Evolutionary conservation across 129 eudicot genomes (phyloP), one percentile per base, ranked within the genome.

Genomic region (Lonicera japonica): DNA sequence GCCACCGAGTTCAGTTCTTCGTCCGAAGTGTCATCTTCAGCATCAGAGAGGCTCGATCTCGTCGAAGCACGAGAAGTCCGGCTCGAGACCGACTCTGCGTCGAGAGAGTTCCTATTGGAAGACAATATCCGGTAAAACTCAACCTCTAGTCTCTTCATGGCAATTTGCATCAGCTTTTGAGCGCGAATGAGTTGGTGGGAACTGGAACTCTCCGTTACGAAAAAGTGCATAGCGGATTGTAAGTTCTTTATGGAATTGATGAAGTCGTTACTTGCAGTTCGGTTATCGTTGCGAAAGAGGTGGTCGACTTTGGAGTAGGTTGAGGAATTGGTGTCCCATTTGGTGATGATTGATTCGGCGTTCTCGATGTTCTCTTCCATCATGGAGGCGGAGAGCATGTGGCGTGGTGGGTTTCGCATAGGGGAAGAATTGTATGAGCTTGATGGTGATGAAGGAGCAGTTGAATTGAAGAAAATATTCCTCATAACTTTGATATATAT

Each of bases 111-210:
- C 36, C 76, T 45, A n/a, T 82, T 80, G 5, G 74, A 21, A 0
- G 82, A 70, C 14, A 92, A 21, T 11, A 92, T 81, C 22, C 64
- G 57, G 48, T 77, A 75, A 43, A 94, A 88, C 67, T 94, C 99
- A 53, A 71, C 79, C 69, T 83, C 80, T 10, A 94, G 64, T 19
- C 95, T 73, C 77, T 81, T 94, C 86, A 85, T 94, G 10, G 95
- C 92, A 0, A 74, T 47, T 25, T 78, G 85, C 86, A 94, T 86
- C 58, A 88, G 34, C 54, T 77, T 75, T 57, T 94, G 96, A 12
- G 85, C 83, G 20, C 69, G 68, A n/a, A 74, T 25, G 21, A 85
- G 76, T 51, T 65, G 54, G 0, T 81, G 72, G 0, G 91, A 74
- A 68, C 75, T 67, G 0, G 89, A 64, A 18, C 56, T 58, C 15